Conservation (phyloP, 78 protist genomes). For the Monocercomonoides exilis region DNA sequence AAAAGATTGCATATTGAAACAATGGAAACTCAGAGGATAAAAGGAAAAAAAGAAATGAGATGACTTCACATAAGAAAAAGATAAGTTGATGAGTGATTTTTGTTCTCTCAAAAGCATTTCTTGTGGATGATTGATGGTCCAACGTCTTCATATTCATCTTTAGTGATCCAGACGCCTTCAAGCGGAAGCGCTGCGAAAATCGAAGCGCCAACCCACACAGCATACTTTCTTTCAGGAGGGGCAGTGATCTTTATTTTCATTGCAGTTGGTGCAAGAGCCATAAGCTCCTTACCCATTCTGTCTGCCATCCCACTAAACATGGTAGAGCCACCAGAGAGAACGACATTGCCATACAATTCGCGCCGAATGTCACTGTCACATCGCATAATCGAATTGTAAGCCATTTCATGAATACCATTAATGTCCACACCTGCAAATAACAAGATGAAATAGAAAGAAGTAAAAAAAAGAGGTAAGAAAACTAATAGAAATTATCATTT, state of each 20-base stretch:
- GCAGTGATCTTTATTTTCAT: constrained; percentile 37
- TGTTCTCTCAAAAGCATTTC: constrained; percentile 21
- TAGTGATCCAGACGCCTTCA: not conserved
- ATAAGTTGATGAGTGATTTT: too few species aligned
- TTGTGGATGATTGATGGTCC: constrained; percentile 36
- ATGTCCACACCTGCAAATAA: not conserved
- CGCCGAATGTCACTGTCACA: constrained; percentile 21
- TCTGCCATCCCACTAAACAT: constrained; percentile 14
- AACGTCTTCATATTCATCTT: not conserved
- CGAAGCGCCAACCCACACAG: constrained; percentile 20
- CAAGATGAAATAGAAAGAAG: not conserved
- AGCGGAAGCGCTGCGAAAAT: constrained; percentile 13
- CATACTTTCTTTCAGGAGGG: constrained; percentile 17
- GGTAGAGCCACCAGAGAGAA: constrained; percentile 35
- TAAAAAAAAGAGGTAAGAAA: not conserved
- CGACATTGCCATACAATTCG: constrained; percentile 27
- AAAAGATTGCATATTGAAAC: too few species aligned
- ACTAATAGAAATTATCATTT: not conserved
- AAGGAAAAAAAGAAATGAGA: too few species aligned
- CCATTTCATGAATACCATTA: constrained; percentile 26
- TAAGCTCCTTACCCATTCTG: constrained; percentile 24
- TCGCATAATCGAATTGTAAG: constrained; percentile 11
- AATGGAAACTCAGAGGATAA: too few species aligned
- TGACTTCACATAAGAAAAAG: too few species aligned
- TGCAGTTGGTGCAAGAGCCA: constrained; percentile 16